phyloP scores from a whole-genome alignment of 352 stramenopile genomes.

The Phytophthora citricola region DNA sequence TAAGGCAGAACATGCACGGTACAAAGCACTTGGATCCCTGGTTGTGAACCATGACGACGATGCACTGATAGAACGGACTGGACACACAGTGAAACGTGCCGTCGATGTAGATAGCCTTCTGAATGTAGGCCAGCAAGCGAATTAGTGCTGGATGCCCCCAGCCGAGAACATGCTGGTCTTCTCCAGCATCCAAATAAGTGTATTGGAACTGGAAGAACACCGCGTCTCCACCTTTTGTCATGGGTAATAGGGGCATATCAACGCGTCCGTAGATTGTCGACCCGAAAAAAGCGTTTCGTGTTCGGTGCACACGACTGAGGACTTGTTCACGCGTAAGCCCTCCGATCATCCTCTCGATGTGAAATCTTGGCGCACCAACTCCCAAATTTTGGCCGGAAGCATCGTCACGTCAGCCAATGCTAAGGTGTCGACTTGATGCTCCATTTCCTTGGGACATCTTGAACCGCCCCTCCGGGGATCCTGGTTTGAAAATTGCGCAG shows the following conservation, averaged over 20 bases:
- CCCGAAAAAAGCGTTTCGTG: conserved; percentile 14
- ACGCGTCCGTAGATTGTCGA: conserved; percentile 22
- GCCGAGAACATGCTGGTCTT: conserved; percentile 24
- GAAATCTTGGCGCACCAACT: conserved; percentile 8
- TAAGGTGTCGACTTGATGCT: conserved; percentile 1
- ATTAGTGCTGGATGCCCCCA: background rate
- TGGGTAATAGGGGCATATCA: conserved; percentile 17
- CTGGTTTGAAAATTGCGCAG: background rate
- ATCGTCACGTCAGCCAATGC: conserved; percentile 8
- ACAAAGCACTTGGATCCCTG: background rate
- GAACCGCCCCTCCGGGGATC: background rate
- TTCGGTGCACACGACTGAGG: conserved; percentile 15
- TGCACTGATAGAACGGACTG: conserved; percentile 20
- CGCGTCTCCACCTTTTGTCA: conserved; percentile 10
- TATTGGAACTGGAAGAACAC: conserved; percentile 37
- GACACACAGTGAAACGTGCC: conserved; percentile 25
- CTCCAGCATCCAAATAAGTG: conserved; percentile 15
- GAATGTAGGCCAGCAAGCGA: background rate
- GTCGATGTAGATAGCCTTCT: conserved; percentile 22
- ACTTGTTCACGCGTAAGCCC: conserved; percentile 11
- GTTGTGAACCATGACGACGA: conserved; percentile 28
- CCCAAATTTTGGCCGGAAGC: conserved; percentile 9
- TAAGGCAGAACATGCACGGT: background rate
- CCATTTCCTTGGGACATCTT: conserved; percentile 12
- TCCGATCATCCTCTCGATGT: conserved; percentile 3